Base-by-base conservation (phyloP, 768 basidiomycete genomes). In the Lentinus brumalis region DNA sequence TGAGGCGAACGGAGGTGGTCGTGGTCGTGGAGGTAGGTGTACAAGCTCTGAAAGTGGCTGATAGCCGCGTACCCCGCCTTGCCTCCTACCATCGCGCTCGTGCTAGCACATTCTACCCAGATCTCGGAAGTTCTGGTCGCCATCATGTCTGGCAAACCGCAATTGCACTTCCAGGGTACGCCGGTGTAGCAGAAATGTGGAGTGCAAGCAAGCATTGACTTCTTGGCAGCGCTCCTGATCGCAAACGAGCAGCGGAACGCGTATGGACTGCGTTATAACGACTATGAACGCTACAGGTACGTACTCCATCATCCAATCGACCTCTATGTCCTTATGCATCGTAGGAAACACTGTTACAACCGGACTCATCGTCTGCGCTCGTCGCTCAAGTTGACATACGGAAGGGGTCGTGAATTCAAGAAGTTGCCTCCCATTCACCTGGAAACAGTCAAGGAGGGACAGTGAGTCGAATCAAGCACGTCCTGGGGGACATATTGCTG, bases 181-280 rank as follows among this genome's bases (percentile, higher is more conserved):
- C 59, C 21, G 2, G 31, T 26, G 2, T 16, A 2, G 46, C 29
- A 15, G 11, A 4, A n/a, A 31, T 53, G 41, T 35, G 32, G 40
- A 29, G 12, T 35, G 29, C 2, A 12, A 7, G 32, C 30, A 5
- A 41, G n/a, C 16, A 31, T 55, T 63, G 59, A 68, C 59, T 47
- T 39, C 39, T 10, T 32, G 50, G 45, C 64, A 97, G 94, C 93
- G 26, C 81, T 97, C 41, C 87, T 87, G 69, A 81, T 94, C 54
- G 86, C 85, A 41, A 95, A 96, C 72, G 89, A 93, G 71, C 94
- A 97, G 70, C 86, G 96, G 57, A 93, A 82, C 64, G 87, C 91
- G 4, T 96, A 96, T 73, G 96, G 96, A 6, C 77, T 97, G 63
- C 87, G 96, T 63, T 95, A 93, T 71, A 92, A 89, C 69, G 96